Base-by-base conservation (phyloP, 202 grass and related monocot species). In the Musa balbisiana region DNA sequence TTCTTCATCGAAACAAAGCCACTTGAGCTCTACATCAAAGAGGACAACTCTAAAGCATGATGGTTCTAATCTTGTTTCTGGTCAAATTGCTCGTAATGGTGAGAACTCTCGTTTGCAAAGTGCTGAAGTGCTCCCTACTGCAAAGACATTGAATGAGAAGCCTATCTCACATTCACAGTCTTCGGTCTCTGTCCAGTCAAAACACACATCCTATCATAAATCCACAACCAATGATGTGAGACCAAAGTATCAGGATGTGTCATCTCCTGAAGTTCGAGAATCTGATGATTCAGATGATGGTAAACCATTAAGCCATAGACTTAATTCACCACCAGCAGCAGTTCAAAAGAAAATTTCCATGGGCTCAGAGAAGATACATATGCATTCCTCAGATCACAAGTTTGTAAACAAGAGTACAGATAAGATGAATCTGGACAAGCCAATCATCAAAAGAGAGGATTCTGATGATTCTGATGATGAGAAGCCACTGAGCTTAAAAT, bases 381-480 rank as follows among this genome's bases (percentile, higher is more conserved):
- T 63, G 21, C 27, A 24, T 49, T 76, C 58, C 50, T 62, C 73
- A 3, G 27, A 76, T 20, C 26, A 64, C 29, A 76, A 56, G 22
- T 9, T 26, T 23, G 67, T 17, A 70, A 70, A 15, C n/a, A 70
- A 43, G 26, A 70, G 6, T 49, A 43, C 33, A 43, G 33, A 43
- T 43, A 43, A 43, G 4, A 43, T 43, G 33, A 43, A 0, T 23
- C 3, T 73, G 51, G 73, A 76, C 21, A 64, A 23, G 54, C n/a
- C 73, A 73, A 19, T 12, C 20, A 9, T 25, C 24, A 76, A 76
- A 64, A 49, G 10, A 20, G 73, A 76, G 66, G 26, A 12, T 56
- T 92, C 89, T 66, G 89, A 90, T 60, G 91, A 96, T 91, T 96
- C 93, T 66, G 90, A 91, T 71, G 93, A 96, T 27, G 87, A 92